phyloP scores from a whole-genome alignment of 805 yeast genomes.

The Debaryomyces hansenii region DNA sequence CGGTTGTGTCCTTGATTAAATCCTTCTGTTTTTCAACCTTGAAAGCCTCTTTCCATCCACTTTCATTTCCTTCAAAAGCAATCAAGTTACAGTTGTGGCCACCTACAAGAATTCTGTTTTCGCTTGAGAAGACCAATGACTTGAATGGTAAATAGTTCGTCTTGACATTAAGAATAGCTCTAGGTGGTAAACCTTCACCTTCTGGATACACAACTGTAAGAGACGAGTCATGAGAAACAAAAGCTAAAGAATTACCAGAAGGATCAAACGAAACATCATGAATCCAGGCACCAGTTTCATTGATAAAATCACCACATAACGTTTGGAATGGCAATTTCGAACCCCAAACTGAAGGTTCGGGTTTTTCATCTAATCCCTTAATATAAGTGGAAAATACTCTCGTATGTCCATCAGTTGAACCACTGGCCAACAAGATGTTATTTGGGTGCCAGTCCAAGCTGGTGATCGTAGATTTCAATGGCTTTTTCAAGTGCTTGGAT shows the following conservation, averaged over 20 bases:
- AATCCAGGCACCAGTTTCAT: constrained; percentile 81
- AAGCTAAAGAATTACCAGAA: constrained; percentile 73
- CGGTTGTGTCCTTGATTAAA: constrained; percentile 40
- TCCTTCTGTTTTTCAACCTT: constrained; percentile 52
- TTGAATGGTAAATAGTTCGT: constrained; percentile 80
- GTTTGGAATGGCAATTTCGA: constrained; percentile 93
- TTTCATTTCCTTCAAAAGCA: constrained; percentile 69
- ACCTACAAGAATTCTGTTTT: constrained; percentile 72
- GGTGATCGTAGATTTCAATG: constrained; percentile 84
- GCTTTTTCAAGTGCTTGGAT: constrained; percentile 93
- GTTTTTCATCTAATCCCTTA: constrained; percentile 85
- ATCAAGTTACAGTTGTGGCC: constrained; percentile 94
- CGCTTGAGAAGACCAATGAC: constrained; percentile 67
- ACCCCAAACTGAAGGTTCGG: constrained; percentile 87
- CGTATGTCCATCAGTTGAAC: constrained; percentile 91
- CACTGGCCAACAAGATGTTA: constrained; percentile 81
- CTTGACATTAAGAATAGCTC: constrained; percentile 54
- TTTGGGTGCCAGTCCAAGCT: constrained; percentile 92
- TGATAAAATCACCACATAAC: constrained; percentile 74
- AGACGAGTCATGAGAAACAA: constrained; percentile 85
- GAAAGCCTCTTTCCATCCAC: constrained; percentile 62
- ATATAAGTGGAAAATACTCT: constrained; percentile 86
- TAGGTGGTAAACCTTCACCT: constrained; percentile 64
- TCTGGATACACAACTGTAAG: constrained; percentile 76
- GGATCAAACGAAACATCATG: constrained; percentile 89